Percentiles rank a stretch among this genome's conserved stretches.
Evolutionary conservation across 768 basidiomycete species (phyloP).

Genomic region (Pholiota microspora): DNA sequence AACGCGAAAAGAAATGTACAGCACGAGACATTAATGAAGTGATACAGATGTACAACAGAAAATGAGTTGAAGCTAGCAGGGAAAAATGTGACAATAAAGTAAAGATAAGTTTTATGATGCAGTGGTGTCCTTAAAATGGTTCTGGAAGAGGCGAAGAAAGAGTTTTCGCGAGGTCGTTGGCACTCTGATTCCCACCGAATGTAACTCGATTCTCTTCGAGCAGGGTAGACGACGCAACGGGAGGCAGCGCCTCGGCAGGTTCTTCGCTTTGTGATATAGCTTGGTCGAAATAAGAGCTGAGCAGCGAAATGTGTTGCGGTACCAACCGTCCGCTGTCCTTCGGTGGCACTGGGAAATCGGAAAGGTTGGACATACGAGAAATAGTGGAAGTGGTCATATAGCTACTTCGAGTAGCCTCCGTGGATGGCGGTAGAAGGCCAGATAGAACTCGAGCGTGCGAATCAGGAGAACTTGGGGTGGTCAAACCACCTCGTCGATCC

Average conservation of each 20-base stretch:
- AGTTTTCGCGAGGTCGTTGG: conserved; percentile 20
- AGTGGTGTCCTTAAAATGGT: neutral
- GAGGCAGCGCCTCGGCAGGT: neutral
- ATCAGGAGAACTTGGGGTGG: conserved; percentile 8
- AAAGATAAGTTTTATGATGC: conserved; percentile 3
- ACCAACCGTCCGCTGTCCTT: conserved; percentile 19
- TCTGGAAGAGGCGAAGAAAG: conserved; percentile 10
- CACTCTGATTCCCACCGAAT: conserved; percentile 23
- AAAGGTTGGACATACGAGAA: conserved; percentile 69
- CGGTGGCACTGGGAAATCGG: conserved; percentile 72
- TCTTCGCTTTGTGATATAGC: conserved; percentile 14
- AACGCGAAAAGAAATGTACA: neutral
- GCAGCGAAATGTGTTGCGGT: conserved; percentile 34
- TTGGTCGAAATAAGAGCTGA: conserved; percentile 43
- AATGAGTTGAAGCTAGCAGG: conserved; percentile 2
- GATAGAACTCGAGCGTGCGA: conserved; percentile 19
- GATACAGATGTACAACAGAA: conserved; percentile 9
- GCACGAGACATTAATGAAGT: neutral
- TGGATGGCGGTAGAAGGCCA: conserved; percentile 31
- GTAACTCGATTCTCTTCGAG: conserved; percentile 18
- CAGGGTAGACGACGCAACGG: neutral
- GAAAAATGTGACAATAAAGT: conserved; percentile 5
- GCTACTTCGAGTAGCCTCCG: conserved; percentile 44
- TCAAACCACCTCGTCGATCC: conserved; percentile 4
- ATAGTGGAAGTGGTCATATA: conserved; percentile 58